Percentiles rank a stretch among this genome's conserved stretches.
Conservation (phyloP, 495 filamentous ascomycete genomes). For the Xylaria intraflava region DNA sequence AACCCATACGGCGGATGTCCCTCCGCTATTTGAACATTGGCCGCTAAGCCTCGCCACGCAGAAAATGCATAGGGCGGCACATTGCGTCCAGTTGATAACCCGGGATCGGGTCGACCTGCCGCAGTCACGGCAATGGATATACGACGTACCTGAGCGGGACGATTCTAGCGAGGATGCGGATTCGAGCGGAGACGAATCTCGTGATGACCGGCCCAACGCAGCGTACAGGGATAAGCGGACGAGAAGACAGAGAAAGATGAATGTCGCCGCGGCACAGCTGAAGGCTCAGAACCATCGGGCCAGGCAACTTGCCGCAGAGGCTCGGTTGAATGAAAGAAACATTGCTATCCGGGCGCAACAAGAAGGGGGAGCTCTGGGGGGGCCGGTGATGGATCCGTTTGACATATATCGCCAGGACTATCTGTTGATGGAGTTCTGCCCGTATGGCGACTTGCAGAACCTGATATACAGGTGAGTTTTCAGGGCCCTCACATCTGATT, state of each 20-base stretch:
- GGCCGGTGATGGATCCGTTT: neutral
- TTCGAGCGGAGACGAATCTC: slow-evolving; percentile 6
- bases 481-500: too few relatives aligned
- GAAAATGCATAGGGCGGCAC: slow-evolving; percentile 12
- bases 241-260: neutral
- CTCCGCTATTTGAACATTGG: too few relatives aligned
- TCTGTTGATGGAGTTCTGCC: slow-evolving; percentile 9
- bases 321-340: too few relatives aligned
- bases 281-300: neutral
- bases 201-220: neutral
- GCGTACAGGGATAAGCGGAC: neutral
- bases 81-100: slow-evolving; percentile 9
- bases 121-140: neutral
- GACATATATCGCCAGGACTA: neutral
- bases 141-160: neutral
- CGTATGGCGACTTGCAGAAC: slow-evolving; percentile 9
- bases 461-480: slow-evolving; percentile 8
- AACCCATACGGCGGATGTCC: too few relatives aligned
- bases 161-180: slow-evolving; percentile 4
- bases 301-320: too few relatives aligned
- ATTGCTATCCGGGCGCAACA: too few relatives aligned
- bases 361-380: too few relatives aligned
- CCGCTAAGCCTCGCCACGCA: neutral
- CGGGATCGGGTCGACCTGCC: neutral
- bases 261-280: neutral